Conservation (phyloP, 2,329 filamentous ascomycete genomes). For the Aspergillus eucalypticola region DNA sequence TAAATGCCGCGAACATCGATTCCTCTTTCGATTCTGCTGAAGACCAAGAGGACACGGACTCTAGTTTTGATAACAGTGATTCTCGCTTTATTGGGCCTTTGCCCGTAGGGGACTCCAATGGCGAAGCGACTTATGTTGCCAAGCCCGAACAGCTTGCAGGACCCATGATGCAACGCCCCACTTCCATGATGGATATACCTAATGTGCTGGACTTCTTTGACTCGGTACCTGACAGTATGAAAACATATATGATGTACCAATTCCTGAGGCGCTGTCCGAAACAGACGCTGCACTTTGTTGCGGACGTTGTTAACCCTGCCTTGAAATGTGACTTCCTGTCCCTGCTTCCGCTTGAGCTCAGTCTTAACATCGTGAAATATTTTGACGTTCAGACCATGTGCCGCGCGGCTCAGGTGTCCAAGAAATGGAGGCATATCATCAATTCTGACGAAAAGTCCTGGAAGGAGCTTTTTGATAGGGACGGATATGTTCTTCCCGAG, state of each 20-base stretch:
- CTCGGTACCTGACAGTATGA: slow-evolving; percentile 84
- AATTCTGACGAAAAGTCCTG: slow-evolving; percentile 94
- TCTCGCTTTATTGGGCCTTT: slow-evolving; percentile 26
- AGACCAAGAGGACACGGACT: slow-evolving; percentile 46
- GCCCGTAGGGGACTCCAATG: slow-evolving; percentile 20
- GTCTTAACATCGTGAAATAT: slow-evolving; percentile 82
- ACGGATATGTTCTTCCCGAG: slow-evolving; percentile 75
- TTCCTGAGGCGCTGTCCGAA: slow-evolving; percentile 84
- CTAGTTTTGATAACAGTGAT: slow-evolving; percentile 42
- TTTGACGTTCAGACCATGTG: slow-evolving; percentile 85
- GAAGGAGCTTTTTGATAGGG: slow-evolving; percentile 85
- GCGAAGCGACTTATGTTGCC: slow-evolving; percentile 10
- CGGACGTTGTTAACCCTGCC: slow-evolving; percentile 87
- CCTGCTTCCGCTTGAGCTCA: slow-evolving; percentile 80
- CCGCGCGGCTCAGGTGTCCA: slow-evolving; percentile 88
- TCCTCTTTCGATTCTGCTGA: slow-evolving; percentile 46
- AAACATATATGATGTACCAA: slow-evolving; percentile 96
- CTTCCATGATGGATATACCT: slow-evolving; percentile 72
- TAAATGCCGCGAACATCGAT: slow-evolving; percentile 55
- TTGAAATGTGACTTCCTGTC: slow-evolving; percentile 91
- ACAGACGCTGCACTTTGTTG: slow-evolving; percentile 84
- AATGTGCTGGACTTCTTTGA: slow-evolving; percentile 88
- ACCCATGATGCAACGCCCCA: slow-evolving; percentile 29
- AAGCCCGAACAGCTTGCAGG: slow-evolving; percentile 9
- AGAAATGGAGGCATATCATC: slow-evolving; percentile 85